These are phyloP conservation scores for Hypoxylon sp. DNA, from an alignment of 2,329 filamentous ascomycete species.

Conservation along the genomic window DNA sequence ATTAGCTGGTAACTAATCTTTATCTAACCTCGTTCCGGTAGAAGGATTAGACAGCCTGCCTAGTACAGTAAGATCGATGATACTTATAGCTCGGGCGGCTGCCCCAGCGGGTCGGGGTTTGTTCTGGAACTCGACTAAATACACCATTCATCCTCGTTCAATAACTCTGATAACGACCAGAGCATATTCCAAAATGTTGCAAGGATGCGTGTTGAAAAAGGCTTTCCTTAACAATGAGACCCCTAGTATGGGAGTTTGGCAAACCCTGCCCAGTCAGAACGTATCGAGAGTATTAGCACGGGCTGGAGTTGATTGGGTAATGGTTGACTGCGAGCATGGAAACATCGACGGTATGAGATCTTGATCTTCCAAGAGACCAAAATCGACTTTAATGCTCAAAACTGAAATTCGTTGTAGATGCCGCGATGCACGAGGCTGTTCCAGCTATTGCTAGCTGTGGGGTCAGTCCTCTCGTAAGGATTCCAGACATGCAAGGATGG, in stretches of 20 bases:
- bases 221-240: constrained; percentile 63
- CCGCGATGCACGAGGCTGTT: constrained; percentile 71
- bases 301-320: constrained; percentile 76
- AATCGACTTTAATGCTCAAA: not conserved
- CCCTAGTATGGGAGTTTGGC: constrained; percentile 72
- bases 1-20: constrained; percentile 7
- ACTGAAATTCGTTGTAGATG: constrained; percentile 56
- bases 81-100: constrained; percentile 28
- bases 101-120: constrained; percentile 16
- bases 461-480: constrained; percentile 69
- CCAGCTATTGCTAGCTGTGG: constrained; percentile 69
- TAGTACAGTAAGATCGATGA: constrained; percentile 21
- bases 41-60: not conserved
- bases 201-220: constrained; percentile 60
- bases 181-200: constrained; percentile 43
- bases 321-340: constrained; percentile 72
- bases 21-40: constrained; percentile 14
- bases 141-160: not conserved
- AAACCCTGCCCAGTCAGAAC: constrained; percentile 74
- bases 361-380: not conserved
- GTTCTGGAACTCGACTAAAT: constrained; percentile 17
- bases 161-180: constrained; percentile 3
- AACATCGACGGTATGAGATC: constrained; percentile 64
- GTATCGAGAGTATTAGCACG: constrained; percentile 72
- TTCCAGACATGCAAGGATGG: constrained; percentile 70